Conservation (phyloP, 352 stramenopile genomes). For the Phytophthora cactorum region DNA sequence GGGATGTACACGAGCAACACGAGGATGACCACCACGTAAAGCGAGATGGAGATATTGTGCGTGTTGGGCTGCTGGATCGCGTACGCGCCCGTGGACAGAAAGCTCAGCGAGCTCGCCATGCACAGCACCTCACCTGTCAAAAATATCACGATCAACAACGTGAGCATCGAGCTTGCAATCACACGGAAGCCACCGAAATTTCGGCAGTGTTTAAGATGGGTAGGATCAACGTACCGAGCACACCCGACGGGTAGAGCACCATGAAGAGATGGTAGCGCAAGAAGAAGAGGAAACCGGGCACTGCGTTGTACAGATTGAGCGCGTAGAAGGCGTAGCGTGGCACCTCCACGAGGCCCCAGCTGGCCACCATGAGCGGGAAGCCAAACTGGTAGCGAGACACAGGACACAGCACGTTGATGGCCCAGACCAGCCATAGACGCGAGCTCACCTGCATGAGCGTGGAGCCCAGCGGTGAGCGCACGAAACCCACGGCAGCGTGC, state of each 20-base stretch:
- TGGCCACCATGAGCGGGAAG: conserved; percentile 89
- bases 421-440: conserved; percentile 94
- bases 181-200: neutral
- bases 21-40: conserved; percentile 75
- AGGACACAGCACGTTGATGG: conserved; percentile 91
- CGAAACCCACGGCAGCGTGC: conserved; percentile 94
- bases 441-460: conserved; percentile 93
- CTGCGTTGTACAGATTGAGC: conserved; percentile 92
- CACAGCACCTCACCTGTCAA: conserved; percentile 69
- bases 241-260: conserved; percentile 97
- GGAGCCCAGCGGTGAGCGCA: conserved; percentile 95
- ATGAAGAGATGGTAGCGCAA: conserved; percentile 98
- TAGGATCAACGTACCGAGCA: conserved; percentile 80
- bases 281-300: conserved; percentile 97
- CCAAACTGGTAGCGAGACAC: conserved; percentile 81
- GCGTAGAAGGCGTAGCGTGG: conserved; percentile 98
- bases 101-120: conserved; percentile 73
- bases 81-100: conserved; percentile 66
- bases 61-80: conserved; percentile 77
- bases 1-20: conserved; percentile 80
- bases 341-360: conserved; percentile 91
- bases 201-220: conserved; percentile 9
- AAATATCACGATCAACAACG: conserved; percentile 9
- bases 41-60: conserved; percentile 78
- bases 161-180: conserved; percentile 16